A percentile compares a stretch with the other conserved stretches of the same genome.
Conservation (phyloP, 441 rosid species). For the Gossypium gossypioides region DNA sequence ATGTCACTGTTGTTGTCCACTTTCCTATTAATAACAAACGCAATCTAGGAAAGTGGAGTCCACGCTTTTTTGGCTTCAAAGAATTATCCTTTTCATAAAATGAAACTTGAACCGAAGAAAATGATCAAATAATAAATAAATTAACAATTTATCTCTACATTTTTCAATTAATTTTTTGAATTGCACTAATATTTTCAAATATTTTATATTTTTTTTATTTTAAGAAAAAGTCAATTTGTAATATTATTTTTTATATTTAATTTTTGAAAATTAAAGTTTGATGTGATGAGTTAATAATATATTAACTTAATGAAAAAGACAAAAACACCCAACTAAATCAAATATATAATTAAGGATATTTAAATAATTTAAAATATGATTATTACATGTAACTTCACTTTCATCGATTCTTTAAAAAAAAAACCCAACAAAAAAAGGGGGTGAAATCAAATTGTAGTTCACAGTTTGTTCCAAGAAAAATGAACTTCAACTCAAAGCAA, state of each 20-base stretch:
- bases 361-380: no score
- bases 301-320: no score
- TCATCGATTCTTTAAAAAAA: no score
- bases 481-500: conserved; percentile 14
- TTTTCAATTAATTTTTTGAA: neutral
- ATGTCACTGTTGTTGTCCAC: neutral
- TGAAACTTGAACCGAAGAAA: neutral
- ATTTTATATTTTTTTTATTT: neutral
- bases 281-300: no score
- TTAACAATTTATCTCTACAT: neutral
- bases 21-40: neutral
- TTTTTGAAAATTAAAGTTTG: no score
- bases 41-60: neutral
- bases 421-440: neutral
- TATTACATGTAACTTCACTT: no score
- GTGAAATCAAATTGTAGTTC: neutral
- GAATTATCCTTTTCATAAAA: neutral
- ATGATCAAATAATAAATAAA: neutral
- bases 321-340: no score
- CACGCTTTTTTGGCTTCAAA: neutral
- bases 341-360: no score
- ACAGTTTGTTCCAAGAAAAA: neutral
- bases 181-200: neutral
- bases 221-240: no score
- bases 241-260: no score